Base-by-base conservation (phyloP, 495 filamentous ascomycete species). In the Annulohypoxylon moriforme region DNA sequence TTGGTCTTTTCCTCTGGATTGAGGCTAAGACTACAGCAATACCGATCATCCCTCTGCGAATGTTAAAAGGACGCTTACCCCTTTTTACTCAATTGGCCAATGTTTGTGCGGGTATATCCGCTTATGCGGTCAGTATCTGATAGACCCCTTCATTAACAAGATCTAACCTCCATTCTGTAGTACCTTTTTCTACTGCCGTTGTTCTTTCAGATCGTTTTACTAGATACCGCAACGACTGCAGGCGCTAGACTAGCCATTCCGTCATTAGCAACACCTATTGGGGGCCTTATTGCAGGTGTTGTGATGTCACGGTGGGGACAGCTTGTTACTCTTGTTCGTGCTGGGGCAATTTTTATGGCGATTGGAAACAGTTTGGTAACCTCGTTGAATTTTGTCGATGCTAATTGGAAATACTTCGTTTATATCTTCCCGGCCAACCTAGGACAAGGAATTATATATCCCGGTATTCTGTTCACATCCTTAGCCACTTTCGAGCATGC, bases 261-360 rank as follows among this genome's bases (percentile, higher is more conserved):
- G 5, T 90, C 88, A 8, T 76, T 90, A 1, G 87, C 87, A 18
- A 89, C 87, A 0, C 89, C 88, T 2, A 80, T 90, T 16, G 88
- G 89, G 1, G 87, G 87, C 4, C 79, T 90, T 24, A 79, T 90
- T 36, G 84, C 89, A 1, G 89, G 89, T 0, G 77, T 89, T 36
- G 82, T 91, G 38, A 91, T 91, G 88, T 89, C 88, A 0, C 84
- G 84, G 29, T 90, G 87, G 87, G 88, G 88, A 0, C 87, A 84
- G 62, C 78, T 90, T 1, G 79, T 85, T 10, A 77, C 83, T 1
- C 81, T 90, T 3, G 85, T 91, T 5, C 84, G 86, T 0, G 60
- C 77, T 0, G 89, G 89, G 4, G 85, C 87, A 4, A 65, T 84
- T 0, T 74, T 90, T 11, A 90, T 91, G 89, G 83, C 82, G 0